Base-by-base conservation (phyloP, 225 moss, liverwort and hornwort species). In the Asterella californica region DNA sequence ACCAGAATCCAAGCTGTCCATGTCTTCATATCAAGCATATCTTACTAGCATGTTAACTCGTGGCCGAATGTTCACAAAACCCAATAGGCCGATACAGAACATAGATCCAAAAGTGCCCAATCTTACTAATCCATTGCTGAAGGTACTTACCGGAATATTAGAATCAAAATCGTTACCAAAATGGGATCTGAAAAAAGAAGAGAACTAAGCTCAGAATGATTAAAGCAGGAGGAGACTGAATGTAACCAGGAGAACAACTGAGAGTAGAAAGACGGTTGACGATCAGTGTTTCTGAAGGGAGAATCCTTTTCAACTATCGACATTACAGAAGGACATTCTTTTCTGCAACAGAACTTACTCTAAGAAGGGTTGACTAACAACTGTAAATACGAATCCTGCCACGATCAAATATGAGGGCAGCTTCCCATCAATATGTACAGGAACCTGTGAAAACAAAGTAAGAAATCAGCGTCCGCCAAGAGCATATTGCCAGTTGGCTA, bases 331-430 rank as follows among this genome's bases (percentile, higher is more conserved):
- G 72, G 25, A 49, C 4, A 33, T 14, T 3, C 10, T n/a, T 60
- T 60, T 22, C 21, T 70, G 10, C 10, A 49, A 46, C 10, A 9
- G 30, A n/a, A 86, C 97, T 81, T 92, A 99, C 97, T 99, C 97
- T 64, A 99, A 88, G 78, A 93, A 99, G 80, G 97, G 97, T 85
- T 99, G 93, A 86, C 93, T 95, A 82, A 99, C 91, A 82, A 94
- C 91, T 37, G 95, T 99, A 84, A 99, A 93, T 76, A 99, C 97
- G 67, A 99, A 87, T 77, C 97, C 95, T 30, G 95, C 95, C 59
- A 99, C 97, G 80, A 99, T 99, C 70, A 94, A 83, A 85, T 95
- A 99, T 30, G 97, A 99, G 21, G 97, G 97, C 81, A 95, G 84
- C 80, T 88, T 99, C 82, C 97, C 97, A 83, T 90, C 95, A 79